Base-by-base conservation (phyloP, 495 filamentous ascomycete species). In the Filosporella fistucella region DNA sequence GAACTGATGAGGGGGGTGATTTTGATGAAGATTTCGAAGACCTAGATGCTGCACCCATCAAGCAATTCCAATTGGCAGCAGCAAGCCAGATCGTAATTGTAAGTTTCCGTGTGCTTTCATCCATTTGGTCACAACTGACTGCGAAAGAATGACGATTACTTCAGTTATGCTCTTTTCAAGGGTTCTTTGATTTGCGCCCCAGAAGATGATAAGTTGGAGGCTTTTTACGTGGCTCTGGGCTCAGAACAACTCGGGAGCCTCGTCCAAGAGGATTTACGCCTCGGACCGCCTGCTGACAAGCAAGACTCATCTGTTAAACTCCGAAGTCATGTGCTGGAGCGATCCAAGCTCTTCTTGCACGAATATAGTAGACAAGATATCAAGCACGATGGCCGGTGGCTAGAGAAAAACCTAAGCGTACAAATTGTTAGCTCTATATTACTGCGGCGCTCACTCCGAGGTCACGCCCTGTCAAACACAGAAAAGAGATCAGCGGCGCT, bases 341-440 rank as follows among this genome's bases (percentile, higher is more conserved):
- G 93, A 24, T 81, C 82, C 37, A 84, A 91, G 42, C 70, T 99
- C 12, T 97, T 96, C 63, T 64, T 97, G 37, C 81, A 96, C 58
- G 73, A 68, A 48, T 72, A 75, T 50, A 68, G 60, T 30, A 79
- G 84, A 32, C 83, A 90, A 45, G 66, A 76, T 8, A 79, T 97
- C 50, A 85, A 84, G 45, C 87, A 89, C 57, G 89, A 95, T 61
- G 75, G 77, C 11, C 82, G 79, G 55, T 99, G 93, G 93, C 70
- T 97, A 8, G 89, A 95, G 60, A 85, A 87, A 52, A 88, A 91
- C 54, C 67, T 99, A 11, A 72, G 68, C 8, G 85, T 97, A n/a
- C 70, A 83, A 47, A 73, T 81, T 34, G 90, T 95, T 11, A 74
- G 76, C 16, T 82, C 82, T 2, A 81, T 98, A 39, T 74, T 78